Evolutionary conservation across 768 basidiomycete species (phyloP).

Genomic region (Stropharia rugosoannulata): DNA sequence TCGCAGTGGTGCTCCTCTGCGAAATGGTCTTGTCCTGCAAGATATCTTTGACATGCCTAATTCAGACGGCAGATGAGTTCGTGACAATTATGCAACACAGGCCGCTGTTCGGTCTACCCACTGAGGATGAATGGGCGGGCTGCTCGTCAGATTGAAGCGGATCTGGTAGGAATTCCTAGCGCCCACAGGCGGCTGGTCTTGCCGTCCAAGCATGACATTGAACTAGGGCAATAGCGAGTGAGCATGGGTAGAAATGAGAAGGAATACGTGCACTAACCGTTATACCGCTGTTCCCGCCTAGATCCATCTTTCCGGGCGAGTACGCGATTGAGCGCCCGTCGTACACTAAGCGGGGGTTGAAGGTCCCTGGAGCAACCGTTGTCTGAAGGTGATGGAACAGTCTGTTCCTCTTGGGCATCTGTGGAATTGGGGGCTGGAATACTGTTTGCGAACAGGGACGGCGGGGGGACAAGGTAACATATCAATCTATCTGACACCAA

Average conservation of each 20-base stretch:
- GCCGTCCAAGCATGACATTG: conserved; percentile 6
- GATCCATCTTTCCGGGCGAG: conserved; percentile 26
- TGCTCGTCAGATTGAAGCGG: conserved; percentile 35
- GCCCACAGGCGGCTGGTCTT: neutral
- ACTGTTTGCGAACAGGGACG: neutral
- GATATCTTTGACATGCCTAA: conserved; percentile 27
- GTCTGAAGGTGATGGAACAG: conserved; percentile 40
- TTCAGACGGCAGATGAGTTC: neutral
- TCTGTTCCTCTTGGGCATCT: conserved; percentile 10
- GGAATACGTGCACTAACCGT: neutral
- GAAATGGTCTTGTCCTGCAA: conserved; percentile 15
- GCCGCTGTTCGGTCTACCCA: conserved; percentile 21
- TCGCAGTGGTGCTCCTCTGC: conserved; percentile 31
- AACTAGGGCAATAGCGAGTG: neutral
- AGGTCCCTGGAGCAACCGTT: conserved; percentile 28
- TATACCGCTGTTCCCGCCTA: conserved; percentile 7
- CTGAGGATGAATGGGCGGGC: conserved; percentile 34
- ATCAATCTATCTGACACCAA: too few species aligned
- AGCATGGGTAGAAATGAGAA: neutral
- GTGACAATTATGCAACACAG: neutral
- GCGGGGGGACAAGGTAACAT: too few species aligned
- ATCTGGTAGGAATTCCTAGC: conserved; percentile 29
- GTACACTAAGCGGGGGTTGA: conserved; percentile 43
- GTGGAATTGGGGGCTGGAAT: conserved; percentile 2
- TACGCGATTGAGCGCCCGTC: conserved; percentile 46